Evolutionary conservation across 1,284 basidiomycete species (phyloP).

Genomic region (Apiotrichum domesticum): DNA sequence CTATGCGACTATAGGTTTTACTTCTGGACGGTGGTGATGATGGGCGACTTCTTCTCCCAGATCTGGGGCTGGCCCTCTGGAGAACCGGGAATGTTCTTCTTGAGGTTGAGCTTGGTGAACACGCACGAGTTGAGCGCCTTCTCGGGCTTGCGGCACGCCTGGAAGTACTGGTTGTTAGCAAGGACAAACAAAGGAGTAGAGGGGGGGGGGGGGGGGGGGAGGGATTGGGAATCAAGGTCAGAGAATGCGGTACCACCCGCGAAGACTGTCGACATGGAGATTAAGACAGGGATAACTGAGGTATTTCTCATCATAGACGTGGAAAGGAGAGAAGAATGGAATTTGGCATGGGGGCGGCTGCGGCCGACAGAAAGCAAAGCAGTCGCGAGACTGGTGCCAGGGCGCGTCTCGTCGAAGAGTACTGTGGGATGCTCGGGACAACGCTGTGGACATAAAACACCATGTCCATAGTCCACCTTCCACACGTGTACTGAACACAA

Average conservation of each 20-base stretch:
- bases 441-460: no score
- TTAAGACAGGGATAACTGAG: slow-evolving; percentile 63
- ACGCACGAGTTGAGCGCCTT: slow-evolving; percentile 88
- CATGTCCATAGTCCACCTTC: no score
- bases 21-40: slow-evolving; percentile 71
- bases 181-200: neutral
- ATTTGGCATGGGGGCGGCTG: no score
- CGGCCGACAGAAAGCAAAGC: no score
- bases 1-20: slow-evolving; percentile 38
- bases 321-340: neutral
- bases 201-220: neutral
- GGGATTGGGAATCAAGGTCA: slow-evolving; percentile 22
- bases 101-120: slow-evolving; percentile 89
- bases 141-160: slow-evolving; percentile 84
- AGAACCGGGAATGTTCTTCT: slow-evolving; percentile 87
- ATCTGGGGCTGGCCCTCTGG: slow-evolving; percentile 78
- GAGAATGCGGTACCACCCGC: slow-evolving; percentile 50
- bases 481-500: no score
- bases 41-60: slow-evolving; percentile 81
- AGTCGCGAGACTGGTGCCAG: no score
- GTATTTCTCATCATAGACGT: slow-evolving; percentile 44
- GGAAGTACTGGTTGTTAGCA: slow-evolving; percentile 63
- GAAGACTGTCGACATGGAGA: slow-evolving; percentile 56
- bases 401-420: no score
- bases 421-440: no score